Percentiles rank a stretch among this genome's conserved stretches.
These are phyloP conservation scores for Fusarium verrucosum DNA, from an alignment of 2,329 filamentous ascomycete genomes.

Conservation along the genomic window DNA sequence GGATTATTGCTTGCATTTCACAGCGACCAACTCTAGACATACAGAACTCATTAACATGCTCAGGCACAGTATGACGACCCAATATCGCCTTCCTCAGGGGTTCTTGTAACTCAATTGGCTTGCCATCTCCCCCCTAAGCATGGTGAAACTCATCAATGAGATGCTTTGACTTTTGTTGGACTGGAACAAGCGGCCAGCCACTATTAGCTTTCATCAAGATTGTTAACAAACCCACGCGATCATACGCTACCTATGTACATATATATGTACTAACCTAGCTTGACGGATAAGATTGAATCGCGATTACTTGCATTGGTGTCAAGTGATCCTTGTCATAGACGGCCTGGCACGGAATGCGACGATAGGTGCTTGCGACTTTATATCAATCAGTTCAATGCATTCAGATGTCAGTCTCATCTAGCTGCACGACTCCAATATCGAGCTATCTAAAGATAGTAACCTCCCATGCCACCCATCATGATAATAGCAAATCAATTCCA, in stretches of 20 bases:
- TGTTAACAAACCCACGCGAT: neutral
- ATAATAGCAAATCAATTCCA: slow-evolving; percentile 14
- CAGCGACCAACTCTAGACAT: neutral
- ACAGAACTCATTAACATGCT: neutral
- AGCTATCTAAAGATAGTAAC: slow-evolving; percentile 32
- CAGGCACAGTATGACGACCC: neutral
- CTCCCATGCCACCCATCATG: slow-evolving; percentile 17
- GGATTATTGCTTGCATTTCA: neutral
- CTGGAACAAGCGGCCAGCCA: slow-evolving; percentile 11
- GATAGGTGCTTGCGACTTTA: neutral
- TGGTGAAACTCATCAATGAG: slow-evolving; percentile 15
- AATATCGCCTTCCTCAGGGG: neutral
- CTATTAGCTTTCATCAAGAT: neutral
- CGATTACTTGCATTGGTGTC: slow-evolving; percentile 3
- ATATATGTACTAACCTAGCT: too few relatives aligned
- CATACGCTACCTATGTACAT: too few relatives aligned
- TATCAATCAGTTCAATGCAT: neutral
- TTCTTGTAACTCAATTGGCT: neutral
- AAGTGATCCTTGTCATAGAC: slow-evolving; percentile 4
- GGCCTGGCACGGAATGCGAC: neutral
- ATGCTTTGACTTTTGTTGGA: slow-evolving; percentile 9
- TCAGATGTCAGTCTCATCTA: slow-evolving; percentile 14
- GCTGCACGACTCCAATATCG: slow-evolving; percentile 4
- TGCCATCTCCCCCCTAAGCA: neutral
- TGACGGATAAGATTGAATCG: slow-evolving; percentile 1